Evolutionary conservation across 495 filamentous ascomycete genomes (phyloP), one percentile per base, ranked within the genome.

Genomic region (Amphirosellinia nigrospora): DNA sequence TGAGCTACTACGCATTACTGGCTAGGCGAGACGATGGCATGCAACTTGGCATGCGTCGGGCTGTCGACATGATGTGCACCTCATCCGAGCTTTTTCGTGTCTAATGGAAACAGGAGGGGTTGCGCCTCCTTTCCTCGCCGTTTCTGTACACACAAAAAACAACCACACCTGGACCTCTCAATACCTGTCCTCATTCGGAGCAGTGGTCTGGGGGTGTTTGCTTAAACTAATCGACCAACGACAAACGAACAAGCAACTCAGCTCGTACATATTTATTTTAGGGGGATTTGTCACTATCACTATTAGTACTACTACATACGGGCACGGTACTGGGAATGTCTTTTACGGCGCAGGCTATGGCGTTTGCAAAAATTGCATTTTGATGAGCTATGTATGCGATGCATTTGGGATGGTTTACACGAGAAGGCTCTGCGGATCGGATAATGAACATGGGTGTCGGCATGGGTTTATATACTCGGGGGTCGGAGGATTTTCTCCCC

Each of bases 331-430:
- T 6, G 8, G 58, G 36, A 26, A 41, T 60, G 41, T 38, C 36
- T 26, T n/a, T 39, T 2, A 60, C 2, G 58, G 58, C 36, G 21
- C 36, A 41, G 58, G 21, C 21, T 36, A 58, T 19, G 55, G 55
- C 55, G 55, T 58, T 58, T 21, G 5, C 4, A 11, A 36, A 56
- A 58, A 58, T 3, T n/a, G 10, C 55, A 58, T 34, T 58, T 36
- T 9, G 53, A 58, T 58, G 55, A 36, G 55, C 32, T 34, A 58
- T 23, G 48, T 23, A 28, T 23, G 32, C 32, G 32, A 36, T 58
- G 55, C 32, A 58, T 58, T 36, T 58, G 55, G 55, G 48, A 11
- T 36, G 55, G 16, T 11, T 36, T 36, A 36, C 55, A 58, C 28
- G 30, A 19, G 38, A 62, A 15, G 59, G 56, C 5, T 28, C 21